Evolutionary conservation across 2,329 filamentous ascomycete genomes (phyloP).

Genomic region (Aspergillus hortae): DNA sequence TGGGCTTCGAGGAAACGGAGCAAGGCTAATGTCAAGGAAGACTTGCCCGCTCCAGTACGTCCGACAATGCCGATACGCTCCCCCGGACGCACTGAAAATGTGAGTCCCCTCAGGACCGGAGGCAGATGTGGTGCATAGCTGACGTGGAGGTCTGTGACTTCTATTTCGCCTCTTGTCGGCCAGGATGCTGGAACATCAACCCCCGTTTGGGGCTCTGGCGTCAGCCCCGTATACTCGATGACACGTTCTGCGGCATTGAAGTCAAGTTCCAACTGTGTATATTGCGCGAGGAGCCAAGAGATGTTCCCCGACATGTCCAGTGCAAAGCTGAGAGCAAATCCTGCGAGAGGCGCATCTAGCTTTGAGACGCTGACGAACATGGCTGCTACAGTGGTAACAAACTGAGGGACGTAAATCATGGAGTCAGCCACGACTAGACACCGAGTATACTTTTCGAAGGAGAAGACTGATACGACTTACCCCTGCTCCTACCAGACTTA

Average conservation of each 20-base stretch:
- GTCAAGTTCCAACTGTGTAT: constrained; percentile 64
- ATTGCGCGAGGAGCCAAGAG: constrained; percentile 64
- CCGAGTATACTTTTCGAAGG: background rate
- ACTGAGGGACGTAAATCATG: constrained; percentile 47
- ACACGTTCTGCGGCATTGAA: constrained; percentile 77
- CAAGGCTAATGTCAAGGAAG: constrained; percentile 68
- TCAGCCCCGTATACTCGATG: constrained; percentile 67
- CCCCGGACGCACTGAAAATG: constrained; percentile 63
- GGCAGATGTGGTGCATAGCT: constrained; percentile 66
- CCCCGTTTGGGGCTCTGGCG: constrained; percentile 65
- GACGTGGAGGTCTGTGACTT: constrained; percentile 69
- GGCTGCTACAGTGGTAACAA: constrained; percentile 62
- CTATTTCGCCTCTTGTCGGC: constrained; percentile 68
- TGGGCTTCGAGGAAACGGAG: constrained; percentile 73
- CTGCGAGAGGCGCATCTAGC: constrained; percentile 68
- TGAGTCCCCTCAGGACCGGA: constrained; percentile 66
- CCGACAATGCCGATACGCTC: constrained; percentile 74
- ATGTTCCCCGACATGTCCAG: constrained; percentile 64
- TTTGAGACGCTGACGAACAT: constrained; percentile 59
- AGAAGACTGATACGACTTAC: background rate
- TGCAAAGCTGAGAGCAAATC: constrained; percentile 71
- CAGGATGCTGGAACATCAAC: constrained; percentile 65
- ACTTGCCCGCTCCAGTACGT: constrained; percentile 75
- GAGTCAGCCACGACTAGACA: background rate
- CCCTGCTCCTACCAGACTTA: constrained; percentile 58